These are phyloP conservation scores for Raddia distichophylla DNA, from an alignment of 176 grass and related monocot species.

Conservation along the genomic window DNA sequence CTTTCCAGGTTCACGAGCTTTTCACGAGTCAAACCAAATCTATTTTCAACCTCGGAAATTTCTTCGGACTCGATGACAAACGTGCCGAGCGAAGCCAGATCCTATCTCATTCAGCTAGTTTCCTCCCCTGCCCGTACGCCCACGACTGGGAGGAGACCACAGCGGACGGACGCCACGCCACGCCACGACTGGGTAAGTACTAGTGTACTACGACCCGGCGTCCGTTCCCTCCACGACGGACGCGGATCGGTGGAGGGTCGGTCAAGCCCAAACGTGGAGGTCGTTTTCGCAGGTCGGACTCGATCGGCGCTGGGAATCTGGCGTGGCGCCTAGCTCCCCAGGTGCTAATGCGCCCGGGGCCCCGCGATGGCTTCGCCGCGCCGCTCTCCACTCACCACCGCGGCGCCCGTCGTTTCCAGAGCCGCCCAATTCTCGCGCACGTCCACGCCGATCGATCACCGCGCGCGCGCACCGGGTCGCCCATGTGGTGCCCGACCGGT, in stretches of 20 bases:
- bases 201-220: not conserved
- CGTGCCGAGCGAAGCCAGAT: too few relatives aligned
- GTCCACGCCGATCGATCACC: too few relatives aligned
- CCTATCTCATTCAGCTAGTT: too few relatives aligned
- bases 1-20: too few relatives aligned
- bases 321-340: not conserved
- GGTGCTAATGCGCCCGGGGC: constrained; percentile 30
- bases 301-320: not conserved
- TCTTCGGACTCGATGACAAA: too few relatives aligned
- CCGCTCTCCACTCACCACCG: constrained; percentile 32
- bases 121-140: too few relatives aligned
- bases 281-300: constrained; percentile 31
- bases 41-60: too few relatives aligned
- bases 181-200: not conserved
- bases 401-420: not conserved
- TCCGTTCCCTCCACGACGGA: not conserved
- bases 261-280: constrained; percentile 25
- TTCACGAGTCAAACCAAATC: too few relatives aligned
- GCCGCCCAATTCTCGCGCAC: not conserved
- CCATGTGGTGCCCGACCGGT: too few relatives aligned
- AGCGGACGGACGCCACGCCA: not conserved
- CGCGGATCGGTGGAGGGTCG: not conserved
- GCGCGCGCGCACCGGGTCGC: too few relatives aligned
- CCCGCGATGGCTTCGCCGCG: constrained; percentile 24
- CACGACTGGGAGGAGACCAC: not conserved